phyloP scores from a whole-genome alignment of 441 rosid genomes.

The Viola pubescens region DNA sequence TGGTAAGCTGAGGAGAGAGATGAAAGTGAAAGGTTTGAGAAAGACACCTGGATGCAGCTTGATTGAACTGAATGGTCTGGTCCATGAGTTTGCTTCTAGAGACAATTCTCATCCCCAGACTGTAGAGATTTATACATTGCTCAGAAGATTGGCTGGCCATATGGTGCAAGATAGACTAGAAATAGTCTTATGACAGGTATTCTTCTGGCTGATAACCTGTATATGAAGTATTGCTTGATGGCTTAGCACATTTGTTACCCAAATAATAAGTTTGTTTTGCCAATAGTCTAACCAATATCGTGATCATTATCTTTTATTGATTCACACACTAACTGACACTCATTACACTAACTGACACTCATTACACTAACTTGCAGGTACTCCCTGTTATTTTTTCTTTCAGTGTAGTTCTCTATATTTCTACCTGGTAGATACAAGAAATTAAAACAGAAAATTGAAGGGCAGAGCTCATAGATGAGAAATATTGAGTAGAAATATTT shows the following conservation, averaged over 20 bases:
- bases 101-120: conserved; percentile 14
- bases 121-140: conserved; percentile 8
- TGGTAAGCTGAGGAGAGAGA: conserved; percentile 20
- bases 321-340: too few relatives aligned
- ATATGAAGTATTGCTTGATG: conserved; percentile 23
- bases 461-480: too few relatives aligned
- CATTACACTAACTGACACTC: too few relatives aligned
- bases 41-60: conserved; percentile 25
- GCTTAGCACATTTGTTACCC: neutral
- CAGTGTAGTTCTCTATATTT: too few relatives aligned
- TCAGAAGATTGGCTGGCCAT: conserved; percentile 14
- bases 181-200: neutral
- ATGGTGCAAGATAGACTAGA: conserved; percentile 1
- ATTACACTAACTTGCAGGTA: too few relatives aligned
- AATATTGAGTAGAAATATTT: too few relatives aligned
- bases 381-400: too few relatives aligned
- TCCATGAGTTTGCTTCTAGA: conserved; percentile 23
- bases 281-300: too few relatives aligned
- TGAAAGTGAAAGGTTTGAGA: conserved; percentile 19
- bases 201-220: neutral
- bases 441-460: too few relatives aligned
- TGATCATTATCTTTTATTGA: too few relatives aligned
- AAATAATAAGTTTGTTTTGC: too few relatives aligned
- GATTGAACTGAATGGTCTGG: conserved; percentile 18
- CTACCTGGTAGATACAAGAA: too few relatives aligned